Conservation (phyloP, 169 alveolate genomes). For the Cryptosporidium xiaoi region DNA sequence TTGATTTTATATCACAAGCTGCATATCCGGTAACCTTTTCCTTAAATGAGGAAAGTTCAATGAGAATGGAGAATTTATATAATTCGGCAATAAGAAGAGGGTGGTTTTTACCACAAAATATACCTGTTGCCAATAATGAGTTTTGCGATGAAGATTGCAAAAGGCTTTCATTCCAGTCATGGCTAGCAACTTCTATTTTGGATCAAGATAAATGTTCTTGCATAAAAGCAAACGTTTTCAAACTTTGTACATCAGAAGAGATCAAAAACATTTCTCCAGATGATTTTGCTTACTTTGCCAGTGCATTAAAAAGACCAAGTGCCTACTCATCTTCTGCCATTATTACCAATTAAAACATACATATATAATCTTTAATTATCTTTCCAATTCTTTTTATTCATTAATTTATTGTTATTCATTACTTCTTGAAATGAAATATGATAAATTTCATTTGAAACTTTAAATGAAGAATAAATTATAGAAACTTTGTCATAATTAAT, state of each 20-base stretch:
- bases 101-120: conserved; percentile 65
- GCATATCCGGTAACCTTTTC: conserved; percentile 74
- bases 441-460: no score
- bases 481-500: no score
- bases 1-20: conserved; percentile 69
- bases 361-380: background rate
- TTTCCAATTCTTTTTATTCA: no score
- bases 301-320: conserved; percentile 62
- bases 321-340: conserved; percentile 53
- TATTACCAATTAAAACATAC: background rate
- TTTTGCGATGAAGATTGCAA: conserved; percentile 70
- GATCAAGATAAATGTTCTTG: conserved; percentile 73
- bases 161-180: conserved; percentile 71
- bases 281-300: conserved; percentile 72
- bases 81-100: conserved; percentile 61
- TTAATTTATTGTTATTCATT: no score
- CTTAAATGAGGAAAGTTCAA: conserved; percentile 67
- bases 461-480: no score
- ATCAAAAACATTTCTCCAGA: conserved; percentile 56
- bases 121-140: conserved; percentile 59
- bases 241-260: conserved; percentile 62
- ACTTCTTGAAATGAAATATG: no score
- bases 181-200: conserved; percentile 73
- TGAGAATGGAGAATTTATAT: conserved; percentile 72
- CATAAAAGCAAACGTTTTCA: conserved; percentile 67